Evolutionary conservation across 306 rosid species (phyloP), one percentile per base, ranked within the genome.

Genomic region (Hippophae tibetana): DNA sequence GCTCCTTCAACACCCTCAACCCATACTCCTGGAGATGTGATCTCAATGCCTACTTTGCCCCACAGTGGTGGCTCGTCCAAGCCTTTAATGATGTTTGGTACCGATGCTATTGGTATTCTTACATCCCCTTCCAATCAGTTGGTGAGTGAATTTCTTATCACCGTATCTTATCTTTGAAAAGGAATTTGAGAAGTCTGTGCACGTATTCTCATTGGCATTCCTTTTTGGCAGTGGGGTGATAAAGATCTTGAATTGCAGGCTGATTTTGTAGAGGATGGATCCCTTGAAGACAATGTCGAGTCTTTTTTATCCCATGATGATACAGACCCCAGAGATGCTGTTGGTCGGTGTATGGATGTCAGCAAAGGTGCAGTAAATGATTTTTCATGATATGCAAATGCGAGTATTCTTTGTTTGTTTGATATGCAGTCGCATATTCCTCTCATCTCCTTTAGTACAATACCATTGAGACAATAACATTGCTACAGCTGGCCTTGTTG

Each of bases 201-300:
- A 42, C 73, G 74, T 60, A 57, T 69, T 81, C 95, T 93, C 95
- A 88, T 88, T 82, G 88, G 73, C 64, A 75, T 88, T 82, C 84
- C 90, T 72, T 88, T 88, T 84, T 93, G 95, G 95, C 95, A 84
- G 90, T 88, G 95, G 94, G 95, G 82, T 93, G 94, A 93, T 86
- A 93, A 93, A 79, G 90, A 84, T 86, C 85, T 93, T 93, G 97
- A 75, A 86, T 88, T 93, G 99, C 85, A 93, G 99, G 97, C 90
- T 86, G 96, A 93, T 63, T 88, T 84, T 56, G 99, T 88, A 50
- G 99, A 93, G 66, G 99, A 93, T 70, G 95, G 94, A 51, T 82
- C 95, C 42, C 93, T 90, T 50, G 99, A 93, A 60, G 99, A 93
- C 54, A 93, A 93, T 61, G 99, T 93, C 0, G 99, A 93, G 81